phyloP scores from a whole-genome alignment of 2,329 filamentous ascomycete genomes.

The Diaporthe nobilis region DNA sequence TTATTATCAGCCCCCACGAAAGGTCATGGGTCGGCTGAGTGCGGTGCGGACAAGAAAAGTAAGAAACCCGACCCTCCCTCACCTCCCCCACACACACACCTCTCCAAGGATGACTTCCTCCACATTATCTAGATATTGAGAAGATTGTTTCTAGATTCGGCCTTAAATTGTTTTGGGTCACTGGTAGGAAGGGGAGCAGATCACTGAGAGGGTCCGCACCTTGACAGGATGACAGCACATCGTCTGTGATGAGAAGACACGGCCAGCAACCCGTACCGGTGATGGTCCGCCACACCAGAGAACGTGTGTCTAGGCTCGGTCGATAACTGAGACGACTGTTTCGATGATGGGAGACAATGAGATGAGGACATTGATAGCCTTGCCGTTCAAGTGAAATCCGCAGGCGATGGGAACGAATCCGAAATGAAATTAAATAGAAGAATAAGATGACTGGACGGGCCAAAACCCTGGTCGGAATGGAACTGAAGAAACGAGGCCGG shows the following conservation, averaged over 20 bases:
- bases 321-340: no score
- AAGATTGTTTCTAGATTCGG: not conserved
- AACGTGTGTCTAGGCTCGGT: no score
- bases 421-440: no score
- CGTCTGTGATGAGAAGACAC: constrained; percentile 6
- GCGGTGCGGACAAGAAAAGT: constrained; percentile 76
- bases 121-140: not conserved
- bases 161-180: not conserved
- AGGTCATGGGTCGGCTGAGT: constrained; percentile 80
- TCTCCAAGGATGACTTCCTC: not conserved
- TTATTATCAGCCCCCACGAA: constrained; percentile 46
- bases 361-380: no score
- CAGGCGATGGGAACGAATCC: no score
- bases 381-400: no score
- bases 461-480: no score
- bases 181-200: not conserved
- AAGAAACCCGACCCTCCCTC: constrained; percentile 5
- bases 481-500: no score
- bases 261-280: not conserved
- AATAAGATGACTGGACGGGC: no score
- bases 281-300: no score
- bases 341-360: no score
- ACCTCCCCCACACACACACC: constrained; percentile 5
- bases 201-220: constrained; percentile 20
- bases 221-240: not conserved